phyloP scores from a whole-genome alignment of 2,329 filamentous ascomycete species.

The Rosellinia necatrix region DNA sequence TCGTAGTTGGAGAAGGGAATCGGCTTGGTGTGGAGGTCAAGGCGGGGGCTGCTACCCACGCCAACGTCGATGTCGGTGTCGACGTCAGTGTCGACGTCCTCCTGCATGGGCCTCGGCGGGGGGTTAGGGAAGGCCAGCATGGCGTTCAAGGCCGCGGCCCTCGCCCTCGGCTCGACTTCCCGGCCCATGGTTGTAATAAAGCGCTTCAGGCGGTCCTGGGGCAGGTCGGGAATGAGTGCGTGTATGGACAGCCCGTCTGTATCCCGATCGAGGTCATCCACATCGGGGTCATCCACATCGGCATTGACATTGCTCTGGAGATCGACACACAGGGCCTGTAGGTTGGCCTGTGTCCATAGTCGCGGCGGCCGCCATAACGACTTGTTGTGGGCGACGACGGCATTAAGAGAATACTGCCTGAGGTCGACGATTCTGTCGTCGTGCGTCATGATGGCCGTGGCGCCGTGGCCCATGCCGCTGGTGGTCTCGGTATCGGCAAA shows the following conservation, averaged over 20 bases:
- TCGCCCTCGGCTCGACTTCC: neutral
- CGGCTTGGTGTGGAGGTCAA: neutral
- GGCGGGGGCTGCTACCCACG: neutral
- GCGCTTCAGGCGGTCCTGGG: neutral
- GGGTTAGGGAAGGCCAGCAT: neutral
- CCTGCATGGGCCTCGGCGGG: neutral
- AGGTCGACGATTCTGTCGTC: no score
- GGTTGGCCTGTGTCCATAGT: conserved; percentile 11
- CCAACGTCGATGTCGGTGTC: neutral
- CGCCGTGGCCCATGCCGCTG: no score
- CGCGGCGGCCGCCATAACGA: conserved; percentile 4
- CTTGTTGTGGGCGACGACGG: conserved; percentile 11
- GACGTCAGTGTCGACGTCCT: neutral
- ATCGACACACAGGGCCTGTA: conserved; percentile 13
- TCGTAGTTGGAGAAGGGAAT: neutral
- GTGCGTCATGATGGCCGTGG: no score
- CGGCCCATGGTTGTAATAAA: neutral
- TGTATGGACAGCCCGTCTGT: neutral
- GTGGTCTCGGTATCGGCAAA: no score
- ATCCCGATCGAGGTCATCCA: neutral
- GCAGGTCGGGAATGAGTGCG: conserved; percentile 6
- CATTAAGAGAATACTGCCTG: conserved; percentile 14
- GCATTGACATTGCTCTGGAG: neutral
- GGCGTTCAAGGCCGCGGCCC: neutral
- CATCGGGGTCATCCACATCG: neutral